A percentile compares a stretch with the other conserved stretches of the same genome.
phyloP scores from a whole-genome alignment of 768 basidiomycete genomes.

The Fomitopsis pulvina region DNA sequence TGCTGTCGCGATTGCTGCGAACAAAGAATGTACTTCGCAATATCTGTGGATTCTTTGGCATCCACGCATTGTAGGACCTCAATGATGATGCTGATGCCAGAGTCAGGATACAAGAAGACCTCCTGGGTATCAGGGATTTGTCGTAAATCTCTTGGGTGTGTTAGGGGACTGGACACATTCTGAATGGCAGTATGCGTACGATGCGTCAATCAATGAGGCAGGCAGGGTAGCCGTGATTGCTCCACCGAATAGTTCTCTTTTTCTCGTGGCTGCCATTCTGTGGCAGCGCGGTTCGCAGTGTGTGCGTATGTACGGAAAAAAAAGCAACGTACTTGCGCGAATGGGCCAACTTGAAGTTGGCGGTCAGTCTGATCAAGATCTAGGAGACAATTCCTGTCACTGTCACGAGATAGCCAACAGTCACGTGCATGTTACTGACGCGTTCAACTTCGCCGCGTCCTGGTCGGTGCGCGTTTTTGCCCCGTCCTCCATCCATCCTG shows the following conservation, averaged over 20 bases:
- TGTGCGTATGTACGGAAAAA: too few relatives aligned
- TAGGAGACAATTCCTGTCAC: background rate
- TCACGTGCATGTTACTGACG: conserved; percentile 27
- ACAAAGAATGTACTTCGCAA: conserved; percentile 48
- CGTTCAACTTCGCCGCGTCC: conserved; percentile 13
- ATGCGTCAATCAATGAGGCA: conserved; percentile 64
- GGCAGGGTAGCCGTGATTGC: conserved; percentile 66
- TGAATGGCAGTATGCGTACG: conserved; percentile 47
- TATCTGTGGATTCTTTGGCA: conserved; percentile 45
- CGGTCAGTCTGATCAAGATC: too few relatives aligned
- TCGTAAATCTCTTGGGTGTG: conserved; percentile 48
- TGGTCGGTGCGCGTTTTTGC: conserved; percentile 9
- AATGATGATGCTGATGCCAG: conserved; percentile 68
- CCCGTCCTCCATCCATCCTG: background rate
- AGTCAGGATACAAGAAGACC: conserved; percentile 72
- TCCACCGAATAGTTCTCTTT: conserved; percentile 74
- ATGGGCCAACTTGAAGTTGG: too few relatives aligned
- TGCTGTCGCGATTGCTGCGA: background rate
- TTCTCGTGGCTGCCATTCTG: conserved; percentile 16
- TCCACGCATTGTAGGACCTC: conserved; percentile 80
- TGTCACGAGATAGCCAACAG: too few relatives aligned
- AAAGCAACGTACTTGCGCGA: too few relatives aligned
- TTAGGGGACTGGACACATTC: conserved; percentile 1
- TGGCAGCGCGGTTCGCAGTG: conserved; percentile 18
- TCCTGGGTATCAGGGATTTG: conserved; percentile 95